Evolutionary conservation across 257 asterid species (phyloP).

Genomic region (Solanum clarkiae): DNA sequence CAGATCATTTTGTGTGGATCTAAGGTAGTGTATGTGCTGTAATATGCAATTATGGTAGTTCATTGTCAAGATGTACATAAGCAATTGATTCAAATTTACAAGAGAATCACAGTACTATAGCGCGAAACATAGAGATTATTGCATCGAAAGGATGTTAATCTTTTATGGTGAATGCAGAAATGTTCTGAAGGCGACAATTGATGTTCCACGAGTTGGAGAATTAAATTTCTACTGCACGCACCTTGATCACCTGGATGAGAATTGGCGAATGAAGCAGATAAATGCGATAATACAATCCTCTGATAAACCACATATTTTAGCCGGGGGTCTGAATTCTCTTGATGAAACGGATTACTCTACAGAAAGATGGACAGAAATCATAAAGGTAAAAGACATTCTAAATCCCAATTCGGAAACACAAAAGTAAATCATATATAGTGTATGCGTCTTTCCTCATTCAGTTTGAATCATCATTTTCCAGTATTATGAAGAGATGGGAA

Average conservation of each 20-base stretch:
- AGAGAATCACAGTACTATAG: not conserved
- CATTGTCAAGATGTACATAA: not conserved
- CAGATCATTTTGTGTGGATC: not conserved
- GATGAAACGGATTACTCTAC: slow-evolving; percentile 81
- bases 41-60: not conserved
- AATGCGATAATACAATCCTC: slow-evolving; percentile 62
- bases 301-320: slow-evolving; percentile 76
- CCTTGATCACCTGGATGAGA: slow-evolving; percentile 79
- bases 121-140: not conserved
- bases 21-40: not conserved
- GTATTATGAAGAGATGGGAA: slow-evolving; percentile 90
- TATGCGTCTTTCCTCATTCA: not conserved
- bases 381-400: slow-evolving; percentile 30
- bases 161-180: slow-evolving; percentile 40
- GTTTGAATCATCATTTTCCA: slow-evolving; percentile 6
- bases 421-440: not conserved
- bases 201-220: slow-evolving; percentile 75
- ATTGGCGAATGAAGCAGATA: slow-evolving; percentile 91
- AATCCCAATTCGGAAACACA: not conserved
- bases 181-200: slow-evolving; percentile 87
- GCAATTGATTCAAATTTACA: not conserved
- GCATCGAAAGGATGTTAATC: not conserved
- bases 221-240: slow-evolving; percentile 70
- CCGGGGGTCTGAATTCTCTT: slow-evolving; percentile 82
- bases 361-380: slow-evolving; percentile 90